Evolutionary conservation across 257 asterid genomes (phyloP), one percentile per base, ranked within the genome.

Genomic region (Ajuga chamaepitys): DNA sequence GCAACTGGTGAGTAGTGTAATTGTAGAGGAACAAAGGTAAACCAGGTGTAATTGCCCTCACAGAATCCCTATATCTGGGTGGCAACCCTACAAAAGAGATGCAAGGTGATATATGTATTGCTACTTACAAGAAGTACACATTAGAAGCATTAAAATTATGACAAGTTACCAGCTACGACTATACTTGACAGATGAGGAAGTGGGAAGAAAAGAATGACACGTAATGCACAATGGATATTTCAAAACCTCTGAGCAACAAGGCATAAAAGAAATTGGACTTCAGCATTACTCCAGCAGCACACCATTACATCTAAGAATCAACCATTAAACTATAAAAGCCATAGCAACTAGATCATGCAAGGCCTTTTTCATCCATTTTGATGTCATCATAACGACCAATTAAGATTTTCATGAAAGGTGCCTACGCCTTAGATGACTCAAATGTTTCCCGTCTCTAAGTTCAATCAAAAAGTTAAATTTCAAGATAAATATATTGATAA

Each of bases 11-110:
- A 80, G 95, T 93, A 63, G 97, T 89, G 68, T 87, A 93, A 20
- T 89, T 89, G 77, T 93, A 89, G 60, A 93, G 90, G 75, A 89
- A 89, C 67, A 93, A 71, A 34, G 96, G 97, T 68, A 93, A 81
- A 70, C 97, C 99, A 16, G 98, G 97, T 9, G 98, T 93, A 64
- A 93, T 89, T 62, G 95, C 97, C 83, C 97, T 85, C 70, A 88
- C 99, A 18, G 97, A 89, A 73, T 93, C 99, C 70, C 96, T 80
- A 65, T 89, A 93, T 72, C 99, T 84, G 22, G 99, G 96, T 26
- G 99, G 99, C 64, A 93, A 65, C 57, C 99, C 97, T 92, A 73
- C 77, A 80, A 30, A 70, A 57, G 53, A 13, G 53, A 61, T 50
- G 46, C 55, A 60, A 7, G 68, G 21, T 0, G 20, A 41, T 69